Evolutionary conservation across 306 rosid genomes (phyloP), one percentile per base, ranked within the genome.

Genomic region (Cicer cuneatum): DNA sequence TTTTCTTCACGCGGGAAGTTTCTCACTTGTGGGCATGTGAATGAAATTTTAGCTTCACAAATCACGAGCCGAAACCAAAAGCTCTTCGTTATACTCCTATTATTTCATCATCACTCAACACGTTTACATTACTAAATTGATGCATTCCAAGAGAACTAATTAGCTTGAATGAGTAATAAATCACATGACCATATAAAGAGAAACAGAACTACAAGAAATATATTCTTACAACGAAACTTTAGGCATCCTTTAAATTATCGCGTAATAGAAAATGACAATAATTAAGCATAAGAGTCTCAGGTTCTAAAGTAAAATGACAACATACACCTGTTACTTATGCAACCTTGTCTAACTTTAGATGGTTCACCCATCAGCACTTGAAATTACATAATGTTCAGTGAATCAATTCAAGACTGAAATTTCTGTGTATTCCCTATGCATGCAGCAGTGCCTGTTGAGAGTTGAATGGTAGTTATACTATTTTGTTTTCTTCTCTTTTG

Each of bases 401-500:
- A 43, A 18, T 52, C 21, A 39, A 77, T 33, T 74, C 68, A 71
- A 70, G 49, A 70, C 49, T 10, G 60, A 73, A 38, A 45, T 53
- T 53, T 67, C 43, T 64, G 60, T 10, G 11, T 5, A 46, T 43
- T 35, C 57, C 43, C 11, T 40, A 53, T 15, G 54, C 39, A 69
- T 46, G 59, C 52, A 13, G 51, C 57, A 24, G 73, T 71, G 68
- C 69, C 77, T 57, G 52, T 12, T 35, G 82, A 57, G 60, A 70
- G 72, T 68, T 72, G 74, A 73, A 13, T 66, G 41, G 71, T 35
- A 38, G 68, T 64, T 67, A 66, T 66, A 42, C 81, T 86, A 94
- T 84, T 86, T 68, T 1, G 40, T 86, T 81, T 92, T 92, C 96
- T 89, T 94, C 83, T 85, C 97, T 83, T 82, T 86, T 63, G 38